Conservation (phyloP, 176 grass and related monocot genomes). For the Eleusine coracana region DNA sequence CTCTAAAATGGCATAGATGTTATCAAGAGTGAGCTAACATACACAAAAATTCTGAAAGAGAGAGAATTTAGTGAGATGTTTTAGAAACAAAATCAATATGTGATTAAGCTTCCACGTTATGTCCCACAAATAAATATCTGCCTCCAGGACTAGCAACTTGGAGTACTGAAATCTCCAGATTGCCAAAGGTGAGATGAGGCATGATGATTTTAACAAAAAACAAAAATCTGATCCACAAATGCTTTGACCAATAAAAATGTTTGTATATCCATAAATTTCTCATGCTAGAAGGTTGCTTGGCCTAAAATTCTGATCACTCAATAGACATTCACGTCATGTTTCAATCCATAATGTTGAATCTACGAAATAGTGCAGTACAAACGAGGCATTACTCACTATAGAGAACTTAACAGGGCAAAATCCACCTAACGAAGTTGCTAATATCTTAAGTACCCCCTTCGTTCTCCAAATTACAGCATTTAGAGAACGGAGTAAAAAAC, state of each 20-base stretch:
- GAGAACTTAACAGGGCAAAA: neutral
- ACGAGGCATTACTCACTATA: neutral
- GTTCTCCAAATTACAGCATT: no score
- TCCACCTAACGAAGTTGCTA: neutral
- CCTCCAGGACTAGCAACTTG: slow-evolving; percentile 47
- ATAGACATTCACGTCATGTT: neutral
- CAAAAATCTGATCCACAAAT: neutral
- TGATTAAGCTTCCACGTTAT: slow-evolving; percentile 43
- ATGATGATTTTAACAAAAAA: neutral
- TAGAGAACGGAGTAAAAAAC: neutral
- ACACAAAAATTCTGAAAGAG: neutral
- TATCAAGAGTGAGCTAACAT: neutral
- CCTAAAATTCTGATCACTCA: neutral
- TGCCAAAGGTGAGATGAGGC: slow-evolving; percentile 50
- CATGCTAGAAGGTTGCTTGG: neutral
- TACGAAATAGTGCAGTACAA: neutral
- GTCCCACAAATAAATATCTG: slow-evolving; percentile 38
- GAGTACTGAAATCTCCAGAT: slow-evolving; percentile 26
- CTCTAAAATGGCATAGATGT: neutral
- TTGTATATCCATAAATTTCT: neutral
- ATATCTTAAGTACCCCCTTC: neutral
- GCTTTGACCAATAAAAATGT: neutral
- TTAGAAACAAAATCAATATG: slow-evolving; percentile 40
- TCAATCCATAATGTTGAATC: neutral
- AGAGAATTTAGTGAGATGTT: slow-evolving; percentile 3